Evolutionary conservation across 192 early-diverging fungal species (phyloP), one percentile per base, ranked within the genome.

Genomic region (Backusella circina): DNA sequence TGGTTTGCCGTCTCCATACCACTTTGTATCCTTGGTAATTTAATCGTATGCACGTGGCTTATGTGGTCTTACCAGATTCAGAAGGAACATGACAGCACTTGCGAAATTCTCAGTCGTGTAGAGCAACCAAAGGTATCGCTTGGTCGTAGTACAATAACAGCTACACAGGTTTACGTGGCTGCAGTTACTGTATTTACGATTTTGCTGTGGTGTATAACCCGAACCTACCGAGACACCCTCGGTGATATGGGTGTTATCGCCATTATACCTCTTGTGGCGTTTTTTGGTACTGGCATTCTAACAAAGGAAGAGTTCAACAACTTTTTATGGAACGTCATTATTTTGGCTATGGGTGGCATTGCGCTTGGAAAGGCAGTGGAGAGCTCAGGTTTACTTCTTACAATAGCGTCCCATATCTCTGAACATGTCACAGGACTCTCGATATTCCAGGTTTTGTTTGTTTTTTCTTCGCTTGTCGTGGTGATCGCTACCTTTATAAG

Each of bases 201-300:
- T 72, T 71, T 87, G 1, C 82, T 98, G 47, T 98, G 97, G 97
- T 98, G 97, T 76, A 74, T 93, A 54, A 92, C 93, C 75, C 90
- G 90, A 31, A 84, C 79, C 5, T 82, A 97, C 50, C 90, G 94
- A 74, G 80, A 75, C 31, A 76, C 93, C 15, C 85, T 98, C 76
- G 97, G 97, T 47, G 95, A 97, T 78, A 98, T 98, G 97, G 97
- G 97, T 30, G 85, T 97, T 5, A 90, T 97, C 77, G 97, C 97
- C 2, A 91, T 98, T 28, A 37, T 97, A 15, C 97, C 97, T 18
- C 84, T 98, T 15, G 85, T 97, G 64, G 84, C 86, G 32, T 93
- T 98, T 84, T 98, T 94, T 84, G 95, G 94, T 23, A 90, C 94
- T 8, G 95, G 94, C 6, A 82, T 98, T 6, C 83, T 98, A 70